These are phyloP conservation scores for Tolypocladium ophioglossoides DNA, from an alignment of 2,329 filamentous ascomycete genomes.

Conservation along the genomic window DNA sequence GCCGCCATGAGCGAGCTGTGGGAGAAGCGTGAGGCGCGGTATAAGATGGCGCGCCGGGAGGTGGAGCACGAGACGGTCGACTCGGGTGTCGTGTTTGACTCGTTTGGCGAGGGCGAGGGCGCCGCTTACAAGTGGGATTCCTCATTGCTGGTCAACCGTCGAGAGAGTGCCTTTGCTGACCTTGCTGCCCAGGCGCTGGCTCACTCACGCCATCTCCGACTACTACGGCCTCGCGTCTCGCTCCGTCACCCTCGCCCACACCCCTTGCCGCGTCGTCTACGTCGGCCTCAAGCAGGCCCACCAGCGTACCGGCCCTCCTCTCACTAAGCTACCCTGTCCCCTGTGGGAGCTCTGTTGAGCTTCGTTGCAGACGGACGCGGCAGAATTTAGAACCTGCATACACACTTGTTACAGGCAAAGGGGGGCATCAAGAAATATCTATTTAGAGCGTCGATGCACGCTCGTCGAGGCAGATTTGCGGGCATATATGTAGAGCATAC, in stretches of 20 bases:
- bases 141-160: neutral
- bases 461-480: neutral
- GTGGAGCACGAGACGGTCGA: conserved; percentile 48
- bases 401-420: neutral
- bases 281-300: conserved; percentile 55
- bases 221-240: conserved; percentile 87
- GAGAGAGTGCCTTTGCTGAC: neutral
- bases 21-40: conserved; percentile 27
- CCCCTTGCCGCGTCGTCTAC: conserved; percentile 70
- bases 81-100: conserved; percentile 68
- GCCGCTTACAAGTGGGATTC: conserved; percentile 69
- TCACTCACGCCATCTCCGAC: conserved; percentile 82
- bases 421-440: neutral
- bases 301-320: conserved; percentile 12
- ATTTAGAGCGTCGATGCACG: neutral
- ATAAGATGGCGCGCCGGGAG: conserved; percentile 41
- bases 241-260: conserved; percentile 62
- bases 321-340: conserved; percentile 42
- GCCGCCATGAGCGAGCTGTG: conserved; percentile 41
- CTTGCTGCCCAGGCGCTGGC: conserved; percentile 58
- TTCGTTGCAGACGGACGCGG: too few species aligned
- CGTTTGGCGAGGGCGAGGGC: conserved; percentile 60
- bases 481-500: neutral
- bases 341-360: conserved; percentile 50
- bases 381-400: neutral